Base-by-base conservation (phyloP, 192 early-diverging fungal genomes). In the Geranomyces michiganensis region DNA sequence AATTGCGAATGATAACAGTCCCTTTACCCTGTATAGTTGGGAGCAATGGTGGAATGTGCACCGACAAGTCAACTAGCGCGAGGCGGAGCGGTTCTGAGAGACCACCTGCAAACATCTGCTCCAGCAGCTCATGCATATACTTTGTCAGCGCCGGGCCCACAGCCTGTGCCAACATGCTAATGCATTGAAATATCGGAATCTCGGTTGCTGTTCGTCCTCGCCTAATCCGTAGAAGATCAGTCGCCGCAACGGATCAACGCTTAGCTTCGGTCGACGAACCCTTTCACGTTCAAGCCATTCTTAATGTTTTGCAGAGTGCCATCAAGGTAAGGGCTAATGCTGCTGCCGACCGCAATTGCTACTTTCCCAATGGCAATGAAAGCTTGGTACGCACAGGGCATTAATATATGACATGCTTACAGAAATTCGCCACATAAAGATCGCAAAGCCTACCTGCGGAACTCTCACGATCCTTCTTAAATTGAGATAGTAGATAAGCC, bases 51-150 rank as follows among this genome's bases (percentile, higher is more conserved):
- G 89, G 88, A 70, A 97, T 96, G 79, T 91, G 84, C 56, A 80
- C 84, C 63, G 91, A 89, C 33, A 99, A 78, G 47, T 94, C 87
- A 17, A 83, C 82, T 68, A 99, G 79, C 13, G 95, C 91, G 53
- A 90, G 81, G n/a, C 89, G 87, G 56, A 99, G 77, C 32, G 90
- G 81, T 55, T 93, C 88, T 67, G 86, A 94, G 41, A 98, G 79
- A 22, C 96, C 96, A 19, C 88, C 85, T 1, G 90, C 85, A 69
- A 99, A 97, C 92, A 99, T 96, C 62, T 93, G 80, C 63, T 96
- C 94, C 51, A 97, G 70, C 19, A 97, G 72, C 26, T 92, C 93
- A 59, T 92, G 90, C 85, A 96, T 85, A 72, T 95, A 86, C 65
- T 92, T 92, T 0, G 91, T 94, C 53, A 97, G 79, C 6, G 91